Evolutionary conservation across 176 grass and related monocot species (phyloP), one percentile per base, ranked within the genome.

Genomic region (Urochloa ruziziensis): DNA sequence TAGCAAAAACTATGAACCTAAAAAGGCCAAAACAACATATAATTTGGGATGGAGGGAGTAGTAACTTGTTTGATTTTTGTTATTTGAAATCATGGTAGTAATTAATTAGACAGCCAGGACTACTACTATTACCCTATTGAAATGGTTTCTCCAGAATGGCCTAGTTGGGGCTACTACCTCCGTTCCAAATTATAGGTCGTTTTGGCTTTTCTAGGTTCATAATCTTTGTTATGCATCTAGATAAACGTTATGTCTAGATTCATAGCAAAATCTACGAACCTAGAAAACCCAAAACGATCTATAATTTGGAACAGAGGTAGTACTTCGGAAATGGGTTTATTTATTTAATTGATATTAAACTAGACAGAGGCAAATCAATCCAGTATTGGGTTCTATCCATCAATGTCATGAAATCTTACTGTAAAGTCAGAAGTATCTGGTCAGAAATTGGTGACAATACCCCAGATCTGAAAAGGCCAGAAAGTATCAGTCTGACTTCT

Each of bases 51-150:
- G n/a, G n/a, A n/a, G n/a, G n/a, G 10, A 15, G 33, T 28, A 69
- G n/a, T 71, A 76, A 67, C 23, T n/a, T 75, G 40, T 82, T 76
- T 24, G 34, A 73, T 49, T 23, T 68, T 82, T 53, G 39, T 65
- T 10, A 18, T 51, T 61, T 21, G 8, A 74, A 74, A 61, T 70
- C 24, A 0, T 82, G 37, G 35, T 23, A 56, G 9, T 23, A 78
- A 72, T 48, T 58, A 65, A 56, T 37, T 58, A 73, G 46, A 29
- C 29, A 46, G n/a, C 28, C 52, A 5, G 3, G 34, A 81, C 39
- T n/a, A 33, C 62, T 23, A 7, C 3, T 36, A 62, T 68, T 85
- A 16, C 1, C 25, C 35, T 12, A 54, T 10, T 63, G 16, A 70
- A 54, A 34, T 54, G 74, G 16, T 57, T 21, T 71, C n/a, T 71